phyloP scores from a whole-genome alignment of 345 rosid genomes.

The Citrus glauca region DNA sequence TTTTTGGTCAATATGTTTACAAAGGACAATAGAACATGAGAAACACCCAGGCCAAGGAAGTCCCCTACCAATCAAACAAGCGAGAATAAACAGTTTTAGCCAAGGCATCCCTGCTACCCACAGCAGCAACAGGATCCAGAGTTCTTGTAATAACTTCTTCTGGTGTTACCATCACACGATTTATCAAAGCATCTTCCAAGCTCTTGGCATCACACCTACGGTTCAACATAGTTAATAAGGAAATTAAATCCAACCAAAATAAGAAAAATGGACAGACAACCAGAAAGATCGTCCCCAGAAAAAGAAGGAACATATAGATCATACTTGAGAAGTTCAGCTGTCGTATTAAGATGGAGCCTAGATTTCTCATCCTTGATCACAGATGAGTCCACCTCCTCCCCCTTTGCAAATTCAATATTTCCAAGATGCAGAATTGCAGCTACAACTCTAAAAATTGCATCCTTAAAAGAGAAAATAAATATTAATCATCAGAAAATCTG shows the following conservation, averaged over 20 bases:
- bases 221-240: slow-evolving; percentile 13
- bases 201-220: slow-evolving; percentile 81
- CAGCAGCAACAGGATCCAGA: slow-evolving; percentile 85
- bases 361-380: slow-evolving; percentile 89
- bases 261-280: not conserved
- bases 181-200: slow-evolving; percentile 90
- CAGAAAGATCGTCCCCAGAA: slow-evolving; percentile 12
- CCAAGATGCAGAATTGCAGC: slow-evolving; percentile 97
- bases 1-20: not conserved
- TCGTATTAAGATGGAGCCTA: slow-evolving; percentile 69
- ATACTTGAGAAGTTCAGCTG: slow-evolving; percentile 92
- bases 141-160: slow-evolving; percentile 98
- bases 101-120: slow-evolving; percentile 90
- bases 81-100: slow-evolving; percentile 97
- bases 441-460: slow-evolving; percentile 89
- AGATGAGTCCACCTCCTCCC: slow-evolving; percentile 86
- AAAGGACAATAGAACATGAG: not conserved
- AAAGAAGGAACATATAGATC: slow-evolving; percentile 17
- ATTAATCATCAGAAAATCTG: slow-evolving; percentile 19
- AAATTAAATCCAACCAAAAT: slow-evolving; percentile 17
- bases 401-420: slow-evolving; percentile 88
- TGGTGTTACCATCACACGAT: slow-evolving; percentile 99
- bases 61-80: slow-evolving; percentile 91
- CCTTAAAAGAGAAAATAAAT: slow-evolving; percentile 46
- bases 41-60: slow-evolving; percentile 2